A percentile compares a stretch with the other conserved stretches of the same genome.
These are phyloP conservation scores for Thuidium tamariscinum DNA, from an alignment of 225 moss, liverwort and hornwort genomes.

Conservation along the genomic window DNA sequence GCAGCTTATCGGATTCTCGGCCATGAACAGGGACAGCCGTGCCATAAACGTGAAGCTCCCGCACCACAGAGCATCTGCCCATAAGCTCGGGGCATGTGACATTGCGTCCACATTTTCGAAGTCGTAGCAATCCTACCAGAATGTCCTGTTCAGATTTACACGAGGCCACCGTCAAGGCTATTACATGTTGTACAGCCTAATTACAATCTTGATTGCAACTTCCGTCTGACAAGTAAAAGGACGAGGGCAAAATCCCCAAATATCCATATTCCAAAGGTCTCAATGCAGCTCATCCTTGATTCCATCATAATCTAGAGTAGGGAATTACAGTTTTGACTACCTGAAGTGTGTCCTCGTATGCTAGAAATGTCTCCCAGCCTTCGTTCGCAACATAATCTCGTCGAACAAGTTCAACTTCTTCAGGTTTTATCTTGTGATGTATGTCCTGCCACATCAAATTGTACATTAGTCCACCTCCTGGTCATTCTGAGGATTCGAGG, in stretches of 20 bases:
- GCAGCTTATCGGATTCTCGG: slow-evolving; percentile 88
- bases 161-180: background rate
- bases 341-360: slow-evolving; percentile 94
- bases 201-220: background rate
- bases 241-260: background rate
- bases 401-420: slow-evolving; percentile 98
- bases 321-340: background rate
- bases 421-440: slow-evolving; percentile 92
- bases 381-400: slow-evolving; percentile 96
- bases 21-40: slow-evolving; percentile 97
- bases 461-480: background rate
- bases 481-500: background rate
- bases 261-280: background rate
- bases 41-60: slow-evolving; percentile 98
- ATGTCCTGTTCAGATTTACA: slow-evolving; percentile 53
- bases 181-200: background rate
- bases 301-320: background rate
- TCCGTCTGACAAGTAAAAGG: background rate
- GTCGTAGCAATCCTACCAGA: slow-evolving; percentile 85
- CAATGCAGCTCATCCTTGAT: background rate
- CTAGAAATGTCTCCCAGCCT: slow-evolving; percentile 97
- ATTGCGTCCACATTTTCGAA: slow-evolving; percentile 85
- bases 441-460: slow-evolving; percentile 60
- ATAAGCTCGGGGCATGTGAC: slow-evolving; percentile 75
- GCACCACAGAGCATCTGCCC: slow-evolving; percentile 93